These are phyloP conservation scores for Phoma herbarum DNA, from an alignment of 2,329 filamentous ascomycete species.

Conservation along the genomic window DNA sequence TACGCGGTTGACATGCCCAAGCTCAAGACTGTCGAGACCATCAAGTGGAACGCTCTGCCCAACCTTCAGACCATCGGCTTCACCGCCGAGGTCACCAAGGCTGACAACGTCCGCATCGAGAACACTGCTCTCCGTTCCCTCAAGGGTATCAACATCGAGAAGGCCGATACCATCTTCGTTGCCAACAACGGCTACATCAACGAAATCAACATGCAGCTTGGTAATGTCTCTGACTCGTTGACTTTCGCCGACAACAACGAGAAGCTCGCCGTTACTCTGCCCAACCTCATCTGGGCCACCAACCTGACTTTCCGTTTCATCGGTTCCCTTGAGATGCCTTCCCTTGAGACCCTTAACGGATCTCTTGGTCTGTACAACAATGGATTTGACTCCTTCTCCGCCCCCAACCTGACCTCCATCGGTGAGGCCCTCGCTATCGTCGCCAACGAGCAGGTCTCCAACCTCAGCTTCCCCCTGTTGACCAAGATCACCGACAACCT, in stretches of 20 bases:
- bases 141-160: conserved; percentile 79
- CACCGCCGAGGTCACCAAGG: conserved; percentile 71
- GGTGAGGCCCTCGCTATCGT: conserved; percentile 66
- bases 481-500: conserved; percentile 78
- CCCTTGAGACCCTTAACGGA: conserved; percentile 75
- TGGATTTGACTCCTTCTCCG: conserved; percentile 68
- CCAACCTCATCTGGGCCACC: conserved; percentile 78
- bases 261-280: conserved; percentile 75
- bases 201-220: conserved; percentile 78
- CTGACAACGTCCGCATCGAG: conserved; percentile 74
- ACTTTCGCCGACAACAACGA: conserved; percentile 83
- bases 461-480: conserved; percentile 78
- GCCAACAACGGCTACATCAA: conserved; percentile 84
- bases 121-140: conserved; percentile 86
- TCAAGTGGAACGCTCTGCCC: conserved; percentile 78
- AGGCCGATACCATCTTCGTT: conserved; percentile 78
- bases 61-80: conserved; percentile 68
- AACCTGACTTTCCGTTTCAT: conserved; percentile 87
- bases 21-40: conserved; percentile 70
- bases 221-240: conserved; percentile 75
- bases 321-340: conserved; percentile 75
- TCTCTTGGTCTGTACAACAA: conserved; percentile 87
- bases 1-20: conserved; percentile 71
- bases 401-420: conserved; percentile 76
- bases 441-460: conserved; percentile 67